phyloP scores from a whole-genome alignment of 2,329 filamentous ascomycete genomes.

The Leptographium wingfieldii region DNA sequence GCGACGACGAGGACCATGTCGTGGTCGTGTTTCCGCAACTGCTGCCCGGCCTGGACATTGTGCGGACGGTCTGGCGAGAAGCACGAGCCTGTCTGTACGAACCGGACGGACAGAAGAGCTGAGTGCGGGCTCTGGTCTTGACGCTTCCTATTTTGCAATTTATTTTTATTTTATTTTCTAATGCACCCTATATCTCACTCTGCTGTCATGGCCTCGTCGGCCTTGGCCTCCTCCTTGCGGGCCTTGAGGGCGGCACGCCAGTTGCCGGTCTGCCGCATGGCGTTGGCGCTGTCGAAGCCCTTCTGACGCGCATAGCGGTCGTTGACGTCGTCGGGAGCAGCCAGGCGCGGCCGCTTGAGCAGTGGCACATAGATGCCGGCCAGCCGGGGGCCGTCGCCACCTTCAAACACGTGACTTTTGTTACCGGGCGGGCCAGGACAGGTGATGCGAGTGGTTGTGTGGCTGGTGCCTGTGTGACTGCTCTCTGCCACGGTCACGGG shows the following conservation, averaged over 20 bases:
- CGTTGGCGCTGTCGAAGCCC: conserved; percentile 40
- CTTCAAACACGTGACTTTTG: conserved; percentile 37
- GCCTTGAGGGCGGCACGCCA: conserved; percentile 21
- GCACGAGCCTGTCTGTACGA: conserved; percentile 73
- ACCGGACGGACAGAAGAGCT: neutral
- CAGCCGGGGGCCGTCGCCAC: conserved; percentile 36
- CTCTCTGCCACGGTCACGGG: no score
- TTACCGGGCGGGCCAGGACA: conserved; percentile 11
- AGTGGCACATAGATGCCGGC: conserved; percentile 43
- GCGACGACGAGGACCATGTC: conserved; percentile 68
- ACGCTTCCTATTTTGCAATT: neutral
- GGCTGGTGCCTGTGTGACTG: neutral
- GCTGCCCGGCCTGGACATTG: conserved; percentile 57
- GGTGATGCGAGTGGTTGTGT: conserved; percentile 31
- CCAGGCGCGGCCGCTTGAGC: conserved; percentile 35
- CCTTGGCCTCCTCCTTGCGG: conserved; percentile 14
- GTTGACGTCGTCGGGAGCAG: conserved; percentile 42
- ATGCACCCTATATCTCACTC: neutral
- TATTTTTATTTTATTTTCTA: neutral
- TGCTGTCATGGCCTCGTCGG: neutral
- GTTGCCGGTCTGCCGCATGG: conserved; percentile 28
- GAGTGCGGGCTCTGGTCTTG: neutral
- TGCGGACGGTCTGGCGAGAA: conserved; percentile 87
- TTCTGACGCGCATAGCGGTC: conserved; percentile 49
- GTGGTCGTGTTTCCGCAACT: conserved; percentile 90